Evolutionary conservation across 2,329 filamentous ascomycete species (phyloP).

Genomic region (Zymoseptoria pseudotritici): DNA sequence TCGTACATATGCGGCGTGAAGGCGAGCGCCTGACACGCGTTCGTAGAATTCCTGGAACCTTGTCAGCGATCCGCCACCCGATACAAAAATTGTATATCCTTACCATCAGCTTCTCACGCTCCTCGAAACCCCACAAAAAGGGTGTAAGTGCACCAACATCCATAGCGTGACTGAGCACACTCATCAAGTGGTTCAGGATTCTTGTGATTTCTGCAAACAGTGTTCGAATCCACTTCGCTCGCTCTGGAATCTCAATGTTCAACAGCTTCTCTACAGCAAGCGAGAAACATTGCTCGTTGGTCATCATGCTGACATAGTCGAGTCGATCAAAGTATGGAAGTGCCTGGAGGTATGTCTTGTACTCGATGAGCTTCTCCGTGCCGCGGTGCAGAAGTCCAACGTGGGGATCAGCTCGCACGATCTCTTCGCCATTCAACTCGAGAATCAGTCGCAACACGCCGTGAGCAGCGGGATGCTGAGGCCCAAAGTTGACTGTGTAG

Average conservation of each 20-base stretch:
- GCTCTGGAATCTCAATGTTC: slow-evolving; percentile 89
- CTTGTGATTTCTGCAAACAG: slow-evolving; percentile 93
- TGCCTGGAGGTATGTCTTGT: slow-evolving; percentile 98
- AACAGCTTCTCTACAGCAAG: slow-evolving; percentile 96
- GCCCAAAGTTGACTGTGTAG: slow-evolving; percentile 99
- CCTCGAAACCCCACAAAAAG: slow-evolving; percentile 99
- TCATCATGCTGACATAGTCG: slow-evolving; percentile 99
- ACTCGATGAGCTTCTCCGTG: slow-evolving; percentile 99
- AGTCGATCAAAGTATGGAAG: slow-evolving; percentile 97
- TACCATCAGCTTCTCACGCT: slow-evolving; percentile 99
- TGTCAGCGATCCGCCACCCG: slow-evolving; percentile 3
- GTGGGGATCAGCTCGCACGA: slow-evolving; percentile 91
- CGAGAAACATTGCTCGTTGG: slow-evolving; percentile 96
- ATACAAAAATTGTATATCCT: slow-evolving; percentile 24
- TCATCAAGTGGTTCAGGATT: slow-evolving; percentile 96
- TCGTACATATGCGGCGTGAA: slow-evolving; percentile 94
- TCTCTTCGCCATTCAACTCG: slow-evolving; percentile 95
- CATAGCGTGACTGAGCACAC: slow-evolving; percentile 93
- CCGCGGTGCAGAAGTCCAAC: slow-evolving; percentile 93
- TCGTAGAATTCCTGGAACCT: slow-evolving; percentile 88
- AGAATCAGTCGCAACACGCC: slow-evolving; percentile 96
- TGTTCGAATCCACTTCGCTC: slow-evolving; percentile 95
- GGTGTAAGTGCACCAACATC: slow-evolving; percentile 96
- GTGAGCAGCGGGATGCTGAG: slow-evolving; percentile 96
- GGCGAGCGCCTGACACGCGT: slow-evolving; percentile 93